Evolutionary conservation across 768 basidiomycete genomes (phyloP), one percentile per base, ranked within the genome.

Genomic region (Galerina marginata): DNA sequence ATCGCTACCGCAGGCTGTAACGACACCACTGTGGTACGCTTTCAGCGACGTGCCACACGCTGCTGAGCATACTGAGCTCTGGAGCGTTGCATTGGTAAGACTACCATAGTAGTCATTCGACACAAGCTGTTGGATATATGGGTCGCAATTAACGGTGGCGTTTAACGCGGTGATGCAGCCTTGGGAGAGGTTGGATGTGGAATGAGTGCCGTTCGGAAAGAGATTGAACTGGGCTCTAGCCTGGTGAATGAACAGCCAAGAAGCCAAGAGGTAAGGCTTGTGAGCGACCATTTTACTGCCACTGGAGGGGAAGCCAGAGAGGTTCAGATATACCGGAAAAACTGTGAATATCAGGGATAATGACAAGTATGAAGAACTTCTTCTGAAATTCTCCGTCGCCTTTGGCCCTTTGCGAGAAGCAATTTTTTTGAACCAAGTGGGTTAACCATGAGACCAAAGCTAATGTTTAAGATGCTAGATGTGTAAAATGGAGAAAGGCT

Each of bases 61-160:
- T 26, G 46, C 16, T 23, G 46, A 16, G 26, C 46, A 47, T 11
- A 47, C 46, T n/a, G 46, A 47, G 20, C 20, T 47, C 20, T 47
- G 46, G 11, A 47, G 46, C 4, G 46, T 47, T 16, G 46, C 46
- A 26, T 47, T 47, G 46, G 20, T 47, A 26, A 47, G 46, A 47
- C 46, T 47, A n/a, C 46, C 46, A 23, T 47, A 47, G 23, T 20
- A 47, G 23, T 47, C 46, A 14, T 14, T 14, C 23, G 46, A 47
- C 46, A 47, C 46, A n/a, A 47, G 46, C 46, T 47, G 46, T 47
- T 47, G 46, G 11, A 47, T 12, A 47, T 47, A 47, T 47, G 46
- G 46, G 26, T 47, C 46, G 16, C 46, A 47, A 47, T 47, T 47
- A 47, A 47, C 26, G 16, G 46, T 47, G 11, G 46, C 46, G 10